phyloP scores from a whole-genome alignment of 176 grass and related monocot species.

The Oryza australiensis region DNA sequence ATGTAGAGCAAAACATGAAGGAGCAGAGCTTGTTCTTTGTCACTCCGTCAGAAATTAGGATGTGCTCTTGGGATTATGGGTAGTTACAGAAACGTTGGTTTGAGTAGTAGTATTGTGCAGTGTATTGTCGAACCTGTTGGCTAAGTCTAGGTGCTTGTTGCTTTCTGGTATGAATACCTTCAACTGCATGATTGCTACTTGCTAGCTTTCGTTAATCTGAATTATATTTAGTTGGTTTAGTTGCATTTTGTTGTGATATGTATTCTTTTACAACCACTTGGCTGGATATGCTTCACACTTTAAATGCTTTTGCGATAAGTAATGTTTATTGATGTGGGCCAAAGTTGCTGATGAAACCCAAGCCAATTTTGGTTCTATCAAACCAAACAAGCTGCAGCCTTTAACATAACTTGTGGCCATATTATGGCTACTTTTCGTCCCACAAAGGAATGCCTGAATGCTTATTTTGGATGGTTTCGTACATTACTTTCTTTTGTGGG shows the following conservation, averaged over 20 bases:
- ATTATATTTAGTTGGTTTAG: slow-evolving; percentile 33
- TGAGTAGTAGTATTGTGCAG: not conserved
- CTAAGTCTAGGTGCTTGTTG: slow-evolving; percentile 25
- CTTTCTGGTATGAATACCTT: slow-evolving; percentile 17
- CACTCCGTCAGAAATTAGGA: slow-evolving; percentile 7
- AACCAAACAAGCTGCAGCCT: not conserved
- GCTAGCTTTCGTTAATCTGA: slow-evolving; percentile 14
- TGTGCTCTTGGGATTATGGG: not conserved
- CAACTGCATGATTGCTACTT: slow-evolving; percentile 26
- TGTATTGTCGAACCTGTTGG: not conserved
- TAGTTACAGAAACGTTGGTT: not conserved
- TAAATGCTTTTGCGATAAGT: slow-evolving; percentile 13
- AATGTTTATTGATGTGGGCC: not conserved
- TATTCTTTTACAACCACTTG: slow-evolving; percentile 27
- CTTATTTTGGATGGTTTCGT: not conserved
- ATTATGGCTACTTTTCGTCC: slow-evolving; percentile 8
- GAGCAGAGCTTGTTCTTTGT: slow-evolving; percentile 2
- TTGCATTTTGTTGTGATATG: slow-evolving; percentile 24
- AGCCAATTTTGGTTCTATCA: not conserved
- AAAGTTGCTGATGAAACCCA: not conserved
- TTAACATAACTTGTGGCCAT: not conserved
- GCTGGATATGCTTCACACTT: not conserved
- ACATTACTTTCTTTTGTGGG: not conserved
- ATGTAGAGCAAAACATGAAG: not conserved
- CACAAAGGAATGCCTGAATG: slow-evolving; percentile 2